Evolutionary conservation across 208 protist species (phyloP).

Genomic region (Wallacemonas sp.): DNA sequence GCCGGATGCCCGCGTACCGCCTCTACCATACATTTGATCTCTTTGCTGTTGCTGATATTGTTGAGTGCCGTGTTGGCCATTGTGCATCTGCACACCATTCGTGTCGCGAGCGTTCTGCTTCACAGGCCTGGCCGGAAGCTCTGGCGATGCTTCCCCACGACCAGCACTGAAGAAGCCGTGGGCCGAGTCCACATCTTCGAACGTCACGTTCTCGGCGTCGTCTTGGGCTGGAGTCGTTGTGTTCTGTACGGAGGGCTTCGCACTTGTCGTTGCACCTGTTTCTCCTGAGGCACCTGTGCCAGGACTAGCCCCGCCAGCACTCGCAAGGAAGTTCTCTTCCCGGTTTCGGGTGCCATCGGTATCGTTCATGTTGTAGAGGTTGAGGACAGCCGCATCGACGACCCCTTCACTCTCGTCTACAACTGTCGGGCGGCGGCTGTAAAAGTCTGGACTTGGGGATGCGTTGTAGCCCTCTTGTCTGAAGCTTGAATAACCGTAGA

Average conservation of each 20-base stretch:
- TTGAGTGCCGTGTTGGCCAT: no score
- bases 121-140: no score
- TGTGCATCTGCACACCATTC: no score
- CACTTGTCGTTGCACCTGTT: not conserved
- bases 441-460: not conserved
- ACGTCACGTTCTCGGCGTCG: not conserved
- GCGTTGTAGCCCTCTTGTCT: not conserved
- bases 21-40: no score
- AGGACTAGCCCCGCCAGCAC: not conserved
- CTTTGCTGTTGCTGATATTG: no score
- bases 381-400: not conserved
- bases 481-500: conserved; percentile 8
- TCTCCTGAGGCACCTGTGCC: no score
- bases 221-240: not conserved
- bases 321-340: not conserved
- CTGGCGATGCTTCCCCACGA: not conserved
- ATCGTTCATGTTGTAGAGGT: conserved; percentile 5
- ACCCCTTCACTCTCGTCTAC: not conserved
- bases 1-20: no score
- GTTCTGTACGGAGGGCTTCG: not conserved
- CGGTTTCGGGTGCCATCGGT: not conserved
- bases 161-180: not conserved
- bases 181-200: not conserved
- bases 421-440: no score
- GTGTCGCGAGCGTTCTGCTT: no score